Evolutionary conservation across 495 filamentous ascomycete species (phyloP).

Genomic region (Recurvomyces mirabilis): DNA sequence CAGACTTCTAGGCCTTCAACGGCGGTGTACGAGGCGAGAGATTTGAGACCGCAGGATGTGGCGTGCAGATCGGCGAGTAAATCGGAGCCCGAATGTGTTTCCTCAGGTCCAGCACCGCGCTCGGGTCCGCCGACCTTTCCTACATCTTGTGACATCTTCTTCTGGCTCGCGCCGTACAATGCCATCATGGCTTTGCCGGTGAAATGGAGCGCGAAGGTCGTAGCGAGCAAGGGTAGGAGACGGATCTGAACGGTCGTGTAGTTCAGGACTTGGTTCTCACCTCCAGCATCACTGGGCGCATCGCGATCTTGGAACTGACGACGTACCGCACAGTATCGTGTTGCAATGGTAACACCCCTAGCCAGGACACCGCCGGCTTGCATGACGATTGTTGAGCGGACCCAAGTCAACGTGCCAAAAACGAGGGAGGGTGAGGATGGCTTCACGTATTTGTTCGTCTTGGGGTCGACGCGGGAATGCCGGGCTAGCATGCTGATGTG

Average conservation of each 20-base stretch:
- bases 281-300: conserved; percentile 38
- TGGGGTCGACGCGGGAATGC: conserved; percentile 50
- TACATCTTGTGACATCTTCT: conserved; percentile 42
- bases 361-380: conserved; percentile 56
- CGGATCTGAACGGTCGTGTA: conserved; percentile 70
- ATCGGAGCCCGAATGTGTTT: conserved; percentile 51
- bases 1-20: conserved; percentile 61
- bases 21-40: conserved; percentile 53
- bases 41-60: conserved; percentile 63
- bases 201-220: conserved; percentile 66
- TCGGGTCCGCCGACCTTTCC: conserved; percentile 32
- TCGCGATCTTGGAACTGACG: conserved; percentile 63
- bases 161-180: conserved; percentile 54
- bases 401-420: conserved; percentile 63
- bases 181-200: conserved; percentile 59
- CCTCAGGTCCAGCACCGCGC: conserved; percentile 54
- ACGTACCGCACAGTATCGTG: conserved; percentile 55
- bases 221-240: conserved; percentile 54
- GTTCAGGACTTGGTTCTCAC: conserved; percentile 60
- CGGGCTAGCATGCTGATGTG: conserved; percentile 58
- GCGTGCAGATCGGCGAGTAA: conserved; percentile 62
- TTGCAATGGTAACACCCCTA: conserved; percentile 63
- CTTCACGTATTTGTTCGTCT: conserved; percentile 50
- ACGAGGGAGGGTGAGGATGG: conserved; percentile 53
- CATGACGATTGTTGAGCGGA: conserved; percentile 60